Evolutionary conservation across 1,284 basidiomycete species (phyloP), one percentile per base, ranked within the genome.

Genomic region (Sphagnurus paluster): DNA sequence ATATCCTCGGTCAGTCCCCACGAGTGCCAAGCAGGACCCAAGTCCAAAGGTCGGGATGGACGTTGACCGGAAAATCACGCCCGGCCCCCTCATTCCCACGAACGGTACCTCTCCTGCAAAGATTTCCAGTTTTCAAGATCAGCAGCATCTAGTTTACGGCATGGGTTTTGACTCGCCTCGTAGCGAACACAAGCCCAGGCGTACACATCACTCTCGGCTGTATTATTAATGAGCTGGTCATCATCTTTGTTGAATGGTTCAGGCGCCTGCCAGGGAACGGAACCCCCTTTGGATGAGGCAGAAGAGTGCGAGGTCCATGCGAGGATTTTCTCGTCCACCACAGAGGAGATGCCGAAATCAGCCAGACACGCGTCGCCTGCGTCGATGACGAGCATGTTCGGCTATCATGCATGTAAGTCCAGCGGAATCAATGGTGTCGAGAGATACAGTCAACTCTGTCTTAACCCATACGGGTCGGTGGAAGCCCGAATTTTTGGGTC

Each of bases 261-360:
- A 0, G 57, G 57, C 14, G 57, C 57, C 16, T 42, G 45, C 47
- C 45, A 57, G 7, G 44, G 49, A 6, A 39, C 28, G 16, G 53
- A 41, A 24, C 51, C 55, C 3, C 44, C 49, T 13, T 42, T 39
- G 14, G 41, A 43, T 2, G 38, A 43, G 11, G 25, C 38, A 8
- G 44, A 43, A 3, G 48, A 46, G 21, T 47, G 10, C 3, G 49
- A 47, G n/a, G n/a, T n/a, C 42, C 41, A 44, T 21, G 24, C 19
- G 1, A 42, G 14, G 25, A 47, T 48, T 10, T 48, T 19, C 4
- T 30, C 13, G 20, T 44, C 45, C 3, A 32, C 29, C 9, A 51
- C 41, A 2, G 44, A 17, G 3, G 49, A 40, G 11, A 60, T 37
- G 3, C 57, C 57, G 32, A 57, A 60, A 38, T 60, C 58, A n/a